Conservation (phyloP, 2,329 filamentous ascomycete genomes). For the Metarhizium anisopliae region DNA sequence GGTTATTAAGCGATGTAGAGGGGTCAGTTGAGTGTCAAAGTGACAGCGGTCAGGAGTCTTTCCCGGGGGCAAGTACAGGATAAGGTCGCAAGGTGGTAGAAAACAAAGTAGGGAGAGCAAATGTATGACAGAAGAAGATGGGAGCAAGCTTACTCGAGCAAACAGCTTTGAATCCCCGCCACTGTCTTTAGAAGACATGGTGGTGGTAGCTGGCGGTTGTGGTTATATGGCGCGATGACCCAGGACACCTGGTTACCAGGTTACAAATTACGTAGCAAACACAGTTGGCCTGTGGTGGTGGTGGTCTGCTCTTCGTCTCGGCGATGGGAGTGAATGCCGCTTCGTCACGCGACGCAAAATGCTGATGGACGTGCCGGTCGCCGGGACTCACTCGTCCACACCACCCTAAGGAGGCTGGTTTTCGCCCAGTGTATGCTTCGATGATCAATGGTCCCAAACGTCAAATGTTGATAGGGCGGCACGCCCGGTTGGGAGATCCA, state of each 20-base stretch:
- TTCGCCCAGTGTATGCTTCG: background rate
- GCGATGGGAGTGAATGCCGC: background rate
- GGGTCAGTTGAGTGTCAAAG: background rate
- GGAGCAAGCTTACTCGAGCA: constrained; percentile 64
- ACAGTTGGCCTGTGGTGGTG: background rate
- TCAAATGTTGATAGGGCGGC: background rate
- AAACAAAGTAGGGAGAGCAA: constrained; percentile 8
- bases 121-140: background rate
- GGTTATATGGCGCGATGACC: constrained; percentile 6
- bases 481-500: background rate
- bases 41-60: background rate
- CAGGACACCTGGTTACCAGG: constrained; percentile 3
- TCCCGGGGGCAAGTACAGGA: background rate
- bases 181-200: constrained; percentile 46
- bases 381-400: background rate
- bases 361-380: constrained; percentile 1
- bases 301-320: background rate
- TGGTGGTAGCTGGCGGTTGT: constrained; percentile 9
- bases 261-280: background rate
- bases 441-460: background rate
- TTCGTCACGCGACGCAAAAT: constrained; percentile 10
- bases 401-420: background rate
- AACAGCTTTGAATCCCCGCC: constrained; percentile 99
- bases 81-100: background rate
- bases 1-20: constrained; percentile 1